phyloP scores from a whole-genome alignment of 2,329 filamentous ascomycete genomes.

The Tympanopsis confertula region DNA sequence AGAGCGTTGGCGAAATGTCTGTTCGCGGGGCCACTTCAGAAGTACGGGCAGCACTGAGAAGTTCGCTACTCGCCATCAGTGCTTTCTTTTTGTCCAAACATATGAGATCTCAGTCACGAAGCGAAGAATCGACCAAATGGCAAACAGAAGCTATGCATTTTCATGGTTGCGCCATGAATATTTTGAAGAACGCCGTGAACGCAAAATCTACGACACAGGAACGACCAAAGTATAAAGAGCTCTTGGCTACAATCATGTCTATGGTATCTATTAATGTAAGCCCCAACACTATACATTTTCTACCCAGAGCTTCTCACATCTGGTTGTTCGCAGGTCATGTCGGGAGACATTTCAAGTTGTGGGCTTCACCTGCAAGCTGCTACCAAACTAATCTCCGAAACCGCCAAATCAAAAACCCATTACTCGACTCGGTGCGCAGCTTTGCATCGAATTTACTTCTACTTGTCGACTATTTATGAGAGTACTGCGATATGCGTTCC shows the following conservation, averaged over 20 bases:
- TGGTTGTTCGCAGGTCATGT: slow-evolving; percentile 11
- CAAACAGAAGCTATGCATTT: slow-evolving; percentile 4
- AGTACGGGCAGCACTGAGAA: too few relatives aligned
- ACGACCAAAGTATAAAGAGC: slow-evolving; percentile 14
- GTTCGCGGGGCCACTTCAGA: too few relatives aligned
- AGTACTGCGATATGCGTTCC: slow-evolving; percentile 10
- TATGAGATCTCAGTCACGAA: slow-evolving; percentile 2
- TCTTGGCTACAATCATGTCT: slow-evolving; percentile 13
- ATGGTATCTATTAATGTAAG: slow-evolving; percentile 14
- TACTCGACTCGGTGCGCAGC: slow-evolving; percentile 2
- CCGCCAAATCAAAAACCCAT: slow-evolving; percentile 7
- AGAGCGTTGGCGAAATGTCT: too few relatives aligned
- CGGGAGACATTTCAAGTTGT: slow-evolving; percentile 11
- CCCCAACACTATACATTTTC: too few relatives aligned
- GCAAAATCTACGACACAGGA: slow-evolving; percentile 2
- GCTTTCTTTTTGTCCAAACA: slow-evolving; percentile 12
- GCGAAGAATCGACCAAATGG: slow-evolving; percentile 7
- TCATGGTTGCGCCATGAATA: slow-evolving; percentile 7
- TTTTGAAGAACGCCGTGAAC: slow-evolving; percentile 10
- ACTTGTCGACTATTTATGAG: slow-evolving; percentile 11
- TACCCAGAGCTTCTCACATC: not conserved
- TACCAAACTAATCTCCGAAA: slow-evolving; percentile 8
- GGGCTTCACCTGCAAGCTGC: slow-evolving; percentile 11
- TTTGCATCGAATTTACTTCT: slow-evolving; percentile 13
- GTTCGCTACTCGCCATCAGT: slow-evolving; percentile 13